Base-by-base conservation (phyloP, 305 asterid genomes). In the Fraxinus floribunda region DNA sequence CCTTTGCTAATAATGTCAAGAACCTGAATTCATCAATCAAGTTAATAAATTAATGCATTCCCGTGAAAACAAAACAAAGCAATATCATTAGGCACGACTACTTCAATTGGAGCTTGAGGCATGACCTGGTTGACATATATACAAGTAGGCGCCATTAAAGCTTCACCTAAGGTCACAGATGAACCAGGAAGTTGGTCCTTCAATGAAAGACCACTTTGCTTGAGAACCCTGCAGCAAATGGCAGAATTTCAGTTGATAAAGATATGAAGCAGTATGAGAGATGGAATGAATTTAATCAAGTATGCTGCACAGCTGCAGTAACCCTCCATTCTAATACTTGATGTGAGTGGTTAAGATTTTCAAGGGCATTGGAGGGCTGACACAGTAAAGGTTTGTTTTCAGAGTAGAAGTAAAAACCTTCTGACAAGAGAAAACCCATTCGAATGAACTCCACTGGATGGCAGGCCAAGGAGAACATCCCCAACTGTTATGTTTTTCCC, bases 361-460 rank as follows among this genome's bases (percentile, higher is more conserved):
- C 77, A 72, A 72, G 77, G 26, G 26, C 24, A 16, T n/a, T 72
- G 77, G 13, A n/a, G 57, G 5, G 77, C 5, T 3, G 49, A 32
- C 77, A 15, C 34, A n/a, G 49, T 15, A 35, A 32, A 34, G 26
- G 29, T 72, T 72, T 72, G 29, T n/a, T 24, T 72, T 34, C 49
- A 55, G 62, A 34, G n/a, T 57, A 7, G 8, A 39, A 39, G 52
- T 15, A 77, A 71, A 46, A 80, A 95, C 99, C 98, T 95, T 89
- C 98, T 88, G 75, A 95, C 99, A 16, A 95, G 95, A 75, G 98
- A 94, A 78, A 92, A 95, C 4, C 99, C 99, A 81, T 93, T 94
- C 55, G 99, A 94, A 86, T 95, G 99, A 77, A 95, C 98, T 73
- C 99, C 99, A 80, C 99, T 95, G 77, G 99, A 93, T 46, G 98